Percentiles rank a stretch among this genome's conserved stretches.
Conservation (phyloP, 306 rosid genomes). For the Chamaecrista fasciculata region DNA sequence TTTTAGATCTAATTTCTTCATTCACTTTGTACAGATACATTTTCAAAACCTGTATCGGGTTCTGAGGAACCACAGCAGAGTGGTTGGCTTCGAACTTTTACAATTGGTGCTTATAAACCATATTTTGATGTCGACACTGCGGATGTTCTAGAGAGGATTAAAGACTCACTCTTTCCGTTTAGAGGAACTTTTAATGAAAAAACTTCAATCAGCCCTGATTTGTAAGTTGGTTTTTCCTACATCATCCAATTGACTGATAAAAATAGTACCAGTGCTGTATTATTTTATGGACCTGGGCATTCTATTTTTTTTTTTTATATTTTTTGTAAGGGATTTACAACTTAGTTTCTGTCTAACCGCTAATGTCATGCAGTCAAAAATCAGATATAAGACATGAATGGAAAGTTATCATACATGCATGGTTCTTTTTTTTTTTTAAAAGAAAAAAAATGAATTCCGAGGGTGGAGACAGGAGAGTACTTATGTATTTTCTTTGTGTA, state of each 20-base stretch:
- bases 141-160: constrained; percentile 68
- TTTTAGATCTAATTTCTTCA: constrained; percentile 17
- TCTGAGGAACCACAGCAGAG: constrained; percentile 65
- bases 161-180: constrained; percentile 70
- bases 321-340: constrained; percentile 7
- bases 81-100: constrained; percentile 59
- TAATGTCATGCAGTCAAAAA: constrained; percentile 1
- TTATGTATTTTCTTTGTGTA: background rate
- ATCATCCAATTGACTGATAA: background rate
- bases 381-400: constrained; percentile 8
- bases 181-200: constrained; percentile 74
- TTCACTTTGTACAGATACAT: constrained; percentile 49
- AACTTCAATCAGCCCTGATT: constrained; percentile 64
- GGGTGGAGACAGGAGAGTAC: background rate
- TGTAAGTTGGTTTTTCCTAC: constrained; percentile 46
- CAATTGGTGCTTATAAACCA: constrained; percentile 55
- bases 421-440: background rate
- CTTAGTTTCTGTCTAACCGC: background rate
- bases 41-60: constrained; percentile 62
- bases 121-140: constrained; percentile 76
- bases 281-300: background rate
- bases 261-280: background rate
- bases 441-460: background rate
- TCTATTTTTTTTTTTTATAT: constrained; percentile 18
- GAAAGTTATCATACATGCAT: background rate